Evolutionary conservation across 139 green algal genomes (phyloP).

Genomic region (Zygnema circumcarinatum): DNA sequence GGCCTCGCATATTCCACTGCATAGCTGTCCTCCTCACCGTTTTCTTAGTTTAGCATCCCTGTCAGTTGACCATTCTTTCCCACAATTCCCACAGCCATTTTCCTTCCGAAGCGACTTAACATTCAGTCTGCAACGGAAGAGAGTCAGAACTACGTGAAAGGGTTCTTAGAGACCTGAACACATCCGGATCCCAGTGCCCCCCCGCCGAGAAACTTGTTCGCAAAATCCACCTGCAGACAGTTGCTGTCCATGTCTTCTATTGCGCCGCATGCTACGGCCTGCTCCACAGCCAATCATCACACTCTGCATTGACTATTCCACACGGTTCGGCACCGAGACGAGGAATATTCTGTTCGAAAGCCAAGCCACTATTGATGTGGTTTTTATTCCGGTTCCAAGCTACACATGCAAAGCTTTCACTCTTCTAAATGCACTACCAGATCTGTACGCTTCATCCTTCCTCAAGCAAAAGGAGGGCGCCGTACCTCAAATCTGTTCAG

Average conservation of each 20-base stretch:
- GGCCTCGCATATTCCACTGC: neutral
- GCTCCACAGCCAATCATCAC: neutral
- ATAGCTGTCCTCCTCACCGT: neutral
- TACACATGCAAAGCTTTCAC: neutral
- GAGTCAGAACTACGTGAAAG: no score
- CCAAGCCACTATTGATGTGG: neutral
- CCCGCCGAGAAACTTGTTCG: conserved; percentile 48
- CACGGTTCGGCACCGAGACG: neutral
- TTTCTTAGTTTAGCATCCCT: neutral
- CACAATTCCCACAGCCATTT: no score
- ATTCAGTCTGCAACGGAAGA: no score
- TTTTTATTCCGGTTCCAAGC: neutral
- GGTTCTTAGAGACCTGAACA: no score
- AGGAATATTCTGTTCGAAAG: neutral
- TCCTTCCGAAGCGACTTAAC: no score
- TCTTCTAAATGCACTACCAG: neutral
- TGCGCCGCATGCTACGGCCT: conserved; percentile 16
- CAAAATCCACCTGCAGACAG: conserved; percentile 52
- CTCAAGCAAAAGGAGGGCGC: neutral
- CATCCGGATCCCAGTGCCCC: conserved; percentile 43
- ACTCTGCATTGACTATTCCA: neutral
- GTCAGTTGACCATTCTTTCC: neutral
- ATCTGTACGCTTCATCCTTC: neutral
- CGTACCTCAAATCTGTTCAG: neutral
- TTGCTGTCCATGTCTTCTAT: conserved; percentile 37